These are phyloP conservation scores for Hericium erinaceus DNA, from an alignment of 768 basidiomycete species.

Conservation along the genomic window DNA sequence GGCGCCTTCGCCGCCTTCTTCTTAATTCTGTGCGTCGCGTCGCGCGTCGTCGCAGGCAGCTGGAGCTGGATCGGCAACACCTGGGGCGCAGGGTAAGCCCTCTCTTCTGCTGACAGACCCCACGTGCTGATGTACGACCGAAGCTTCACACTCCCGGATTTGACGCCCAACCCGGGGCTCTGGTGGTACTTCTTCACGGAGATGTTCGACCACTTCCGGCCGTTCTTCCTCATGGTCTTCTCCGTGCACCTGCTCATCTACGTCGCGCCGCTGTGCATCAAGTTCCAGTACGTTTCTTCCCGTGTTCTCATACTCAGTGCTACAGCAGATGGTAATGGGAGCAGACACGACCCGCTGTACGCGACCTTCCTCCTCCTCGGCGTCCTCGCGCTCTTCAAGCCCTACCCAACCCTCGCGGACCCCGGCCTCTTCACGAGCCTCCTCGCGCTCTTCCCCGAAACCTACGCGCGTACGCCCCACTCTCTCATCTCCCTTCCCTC, in stretches of 20 bases:
- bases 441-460: slow-evolving; percentile 76
- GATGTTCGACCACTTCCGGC: slow-evolving; percentile 97
- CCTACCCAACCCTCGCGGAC: slow-evolving; percentile 88
- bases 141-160: slow-evolving; percentile 75
- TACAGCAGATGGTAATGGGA: not conserved
- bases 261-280: slow-evolving; percentile 74
- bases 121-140: not conserved
- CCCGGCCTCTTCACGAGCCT: slow-evolving; percentile 79
- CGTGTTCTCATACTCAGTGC: not conserved
- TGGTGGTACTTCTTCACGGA: slow-evolving; percentile 99
- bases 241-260: slow-evolving; percentile 85
- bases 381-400: slow-evolving; percentile 76
- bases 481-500: not conserved
- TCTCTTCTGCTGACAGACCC: not conserved
- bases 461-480: slow-evolving; percentile 58
- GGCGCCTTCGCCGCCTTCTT: slow-evolving; percentile 46
- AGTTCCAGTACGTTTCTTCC: slow-evolving; percentile 57
- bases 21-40: slow-evolving; percentile 36
- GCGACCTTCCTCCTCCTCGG: slow-evolving; percentile 71
- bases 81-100: slow-evolving; percentile 75
- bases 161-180: slow-evolving; percentile 89
- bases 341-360: slow-evolving; percentile 77
- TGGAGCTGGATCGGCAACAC: slow-evolving; percentile 66
- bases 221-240: slow-evolving; percentile 93
- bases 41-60: slow-evolving; percentile 49